Base-by-base conservation (phyloP, 2,329 filamentous ascomycete genomes). In the Bipolaris bicolor region DNA sequence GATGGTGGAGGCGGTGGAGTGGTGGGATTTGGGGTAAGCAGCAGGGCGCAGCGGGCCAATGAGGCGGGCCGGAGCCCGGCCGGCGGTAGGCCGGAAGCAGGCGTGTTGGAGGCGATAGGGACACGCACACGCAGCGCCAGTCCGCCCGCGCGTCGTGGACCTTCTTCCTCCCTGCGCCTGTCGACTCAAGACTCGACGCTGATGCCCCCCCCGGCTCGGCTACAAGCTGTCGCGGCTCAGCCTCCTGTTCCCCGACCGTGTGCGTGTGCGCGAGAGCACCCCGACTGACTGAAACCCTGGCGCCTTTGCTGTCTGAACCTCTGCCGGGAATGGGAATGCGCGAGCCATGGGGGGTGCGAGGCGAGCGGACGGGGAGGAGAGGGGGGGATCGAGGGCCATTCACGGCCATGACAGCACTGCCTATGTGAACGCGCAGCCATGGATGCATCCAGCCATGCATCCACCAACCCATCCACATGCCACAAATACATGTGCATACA, bases 121-220 rank as follows among this genome's bases (percentile, higher is more conserved):
- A 55, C 52, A 36, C 26, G 34, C 7, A 16, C 7, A 9, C 15
- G 13, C 34, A n/a, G n/a, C 7, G 3, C 34, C 5, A n/a, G n/a
- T 37, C 48, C 29, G 55, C 31, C 51, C 39, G 55, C 20, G 39
- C 41, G 59, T 36, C 18, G 45, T 46, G 50, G 52, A 31, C n/a
- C 46, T 34, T 34, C 41, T 51, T 39, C 46, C 29, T 13, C 33
- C 16, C 22, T 24, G 22, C 22, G 22, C 22, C 22, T 24, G 3
- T 24, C 22, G 22, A 24, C 4, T 24, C 22, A 11, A 20, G 33
- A 31, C 22, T 55, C 24, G 24, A 63, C 5, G 55, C 48, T 34
- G 53, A 41, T 59, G 58, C 61, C 63, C 61, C 59, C 63, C 61
- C 60, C 63, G 62, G 65, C 55, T 67, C 58, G 58, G 58, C 50